Percentiles rank a stretch among this genome's conserved stretches.
Conservation (phyloP, 164 flowering plant genomes). For the Piper betle region DNA sequence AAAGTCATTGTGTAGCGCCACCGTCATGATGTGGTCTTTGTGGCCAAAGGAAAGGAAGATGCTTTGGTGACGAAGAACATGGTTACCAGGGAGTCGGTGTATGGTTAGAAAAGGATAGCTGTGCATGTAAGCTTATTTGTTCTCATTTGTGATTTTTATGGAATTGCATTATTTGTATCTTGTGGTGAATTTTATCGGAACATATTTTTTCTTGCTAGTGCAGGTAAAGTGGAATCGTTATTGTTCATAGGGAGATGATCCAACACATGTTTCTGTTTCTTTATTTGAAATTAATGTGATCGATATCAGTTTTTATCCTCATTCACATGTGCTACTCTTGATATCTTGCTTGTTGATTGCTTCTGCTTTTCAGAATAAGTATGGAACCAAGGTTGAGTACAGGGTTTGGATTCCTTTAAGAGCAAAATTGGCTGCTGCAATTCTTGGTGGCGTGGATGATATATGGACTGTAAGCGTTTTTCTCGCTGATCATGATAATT, state of each 20-base stretch:
- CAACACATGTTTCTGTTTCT: no score
- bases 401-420: constrained; percentile 96
- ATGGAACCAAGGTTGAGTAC: constrained; percentile 81
- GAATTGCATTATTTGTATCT: neutral
- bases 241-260: no score
- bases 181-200: neutral
- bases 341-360: neutral
- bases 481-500: no score
- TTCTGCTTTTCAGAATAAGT: constrained; percentile 49
- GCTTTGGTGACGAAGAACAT: constrained; percentile 84
- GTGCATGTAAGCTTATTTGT: constrained; percentile 42
- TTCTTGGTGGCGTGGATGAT: constrained; percentile 85
- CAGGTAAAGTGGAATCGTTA: no score
- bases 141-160: neutral
- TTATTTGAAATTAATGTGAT: neutral
- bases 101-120: constrained; percentile 80
- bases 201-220: neutral
- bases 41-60: constrained; percentile 91
- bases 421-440: constrained; percentile 85
- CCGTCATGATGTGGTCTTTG: constrained; percentile 77
- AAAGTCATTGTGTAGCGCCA: constrained; percentile 80
- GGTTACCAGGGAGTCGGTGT: constrained; percentile 82
- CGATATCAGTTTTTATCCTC: neutral
- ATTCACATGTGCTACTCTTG: neutral
- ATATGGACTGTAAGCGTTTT: constrained; percentile 68